Evolutionary conservation across 768 basidiomycete genomes (phyloP).

Genomic region (Porpolomopsis calyptriformis): DNA sequence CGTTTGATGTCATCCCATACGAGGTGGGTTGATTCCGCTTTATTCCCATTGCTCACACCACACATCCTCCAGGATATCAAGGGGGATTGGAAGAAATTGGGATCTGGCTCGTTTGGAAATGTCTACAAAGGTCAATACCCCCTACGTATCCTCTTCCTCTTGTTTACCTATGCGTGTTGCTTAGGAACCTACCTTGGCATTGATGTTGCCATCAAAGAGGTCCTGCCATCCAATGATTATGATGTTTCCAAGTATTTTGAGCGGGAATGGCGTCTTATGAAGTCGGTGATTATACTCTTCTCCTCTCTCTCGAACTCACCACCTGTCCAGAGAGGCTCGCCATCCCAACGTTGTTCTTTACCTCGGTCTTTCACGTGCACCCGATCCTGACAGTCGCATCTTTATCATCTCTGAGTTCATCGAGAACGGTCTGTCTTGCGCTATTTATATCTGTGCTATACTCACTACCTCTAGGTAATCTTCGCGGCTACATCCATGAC

Average conservation of each 20-base stretch:
- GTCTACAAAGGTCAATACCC: constrained; percentile 65
- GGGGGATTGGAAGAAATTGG: constrained; percentile 81
- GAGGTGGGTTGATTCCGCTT: not conserved
- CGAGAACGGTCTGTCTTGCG: constrained; percentile 41
- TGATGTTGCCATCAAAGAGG: constrained; percentile 94
- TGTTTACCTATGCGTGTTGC: not conserved
- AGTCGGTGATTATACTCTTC: constrained; percentile 28
- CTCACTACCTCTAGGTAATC: constrained; percentile 42
- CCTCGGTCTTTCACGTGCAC: constrained; percentile 79
- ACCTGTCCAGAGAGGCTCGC: constrained; percentile 54
- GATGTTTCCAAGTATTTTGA: constrained; percentile 97
- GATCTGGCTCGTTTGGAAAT: constrained; percentile 88
- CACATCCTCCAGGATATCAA: constrained; percentile 60
- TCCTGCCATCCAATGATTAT: constrained; percentile 82
- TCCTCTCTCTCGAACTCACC: constrained; percentile 8
- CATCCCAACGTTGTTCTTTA: constrained; percentile 92
- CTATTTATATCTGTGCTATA: not conserved
- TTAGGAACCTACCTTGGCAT: constrained; percentile 86
- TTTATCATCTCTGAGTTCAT: constrained; percentile 95
- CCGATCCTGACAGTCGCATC: constrained; percentile 70
- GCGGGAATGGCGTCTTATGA: constrained; percentile 97
- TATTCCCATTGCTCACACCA: not conserved
- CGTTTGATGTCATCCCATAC: constrained; percentile 4
- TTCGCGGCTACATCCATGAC: constrained; percentile 85
- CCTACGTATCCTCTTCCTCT: constrained; percentile 1